Conservation (phyloP, 2,329 filamentous ascomycete genomes). For the Geosmithia flava region DNA sequence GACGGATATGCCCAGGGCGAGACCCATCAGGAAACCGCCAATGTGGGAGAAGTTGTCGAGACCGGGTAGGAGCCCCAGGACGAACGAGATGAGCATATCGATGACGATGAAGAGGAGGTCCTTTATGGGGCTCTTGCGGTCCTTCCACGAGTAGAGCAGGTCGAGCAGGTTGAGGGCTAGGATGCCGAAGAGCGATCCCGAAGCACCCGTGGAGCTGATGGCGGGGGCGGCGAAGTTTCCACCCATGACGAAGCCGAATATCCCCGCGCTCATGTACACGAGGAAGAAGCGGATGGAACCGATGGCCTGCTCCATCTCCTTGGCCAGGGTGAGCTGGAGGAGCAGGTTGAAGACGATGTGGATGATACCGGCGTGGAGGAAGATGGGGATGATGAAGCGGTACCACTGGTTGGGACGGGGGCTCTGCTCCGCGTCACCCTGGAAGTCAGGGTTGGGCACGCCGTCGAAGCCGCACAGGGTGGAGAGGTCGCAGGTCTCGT, state of each 20-base stretch:
- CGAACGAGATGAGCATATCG: constrained; percentile 81
- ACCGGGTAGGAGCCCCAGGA: constrained; percentile 80
- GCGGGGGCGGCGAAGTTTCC: constrained; percentile 82
- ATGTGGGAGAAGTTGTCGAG: constrained; percentile 98
- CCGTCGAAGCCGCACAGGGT: constrained; percentile 76
- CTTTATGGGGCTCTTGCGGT: constrained; percentile 62
- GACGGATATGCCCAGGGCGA: constrained; percentile 75
- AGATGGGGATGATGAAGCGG: constrained; percentile 91
- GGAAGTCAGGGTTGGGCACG: constrained; percentile 54
- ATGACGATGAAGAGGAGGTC: constrained; percentile 81
- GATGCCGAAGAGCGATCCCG: constrained; percentile 82
- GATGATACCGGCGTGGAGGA: constrained; percentile 85
- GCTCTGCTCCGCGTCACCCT: constrained; percentile 32
- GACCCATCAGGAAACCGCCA: constrained; percentile 85
- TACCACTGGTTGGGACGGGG: constrained; percentile 86
- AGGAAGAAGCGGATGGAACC: constrained; percentile 78
- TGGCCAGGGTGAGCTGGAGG: constrained; percentile 76
- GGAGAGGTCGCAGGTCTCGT: constrained; percentile 56
- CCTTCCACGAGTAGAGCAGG: constrained; percentile 82
- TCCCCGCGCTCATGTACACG: constrained; percentile 82
- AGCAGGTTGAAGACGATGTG: constrained; percentile 96
- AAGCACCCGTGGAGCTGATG: constrained; percentile 77
- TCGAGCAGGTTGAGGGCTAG: constrained; percentile 82
- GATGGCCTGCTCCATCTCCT: constrained; percentile 86
- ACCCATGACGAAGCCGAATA: constrained; percentile 91